Evolutionary conservation across 768 basidiomycete species (phyloP).

Genomic region (Hebeloma cylindrosporum): DNA sequence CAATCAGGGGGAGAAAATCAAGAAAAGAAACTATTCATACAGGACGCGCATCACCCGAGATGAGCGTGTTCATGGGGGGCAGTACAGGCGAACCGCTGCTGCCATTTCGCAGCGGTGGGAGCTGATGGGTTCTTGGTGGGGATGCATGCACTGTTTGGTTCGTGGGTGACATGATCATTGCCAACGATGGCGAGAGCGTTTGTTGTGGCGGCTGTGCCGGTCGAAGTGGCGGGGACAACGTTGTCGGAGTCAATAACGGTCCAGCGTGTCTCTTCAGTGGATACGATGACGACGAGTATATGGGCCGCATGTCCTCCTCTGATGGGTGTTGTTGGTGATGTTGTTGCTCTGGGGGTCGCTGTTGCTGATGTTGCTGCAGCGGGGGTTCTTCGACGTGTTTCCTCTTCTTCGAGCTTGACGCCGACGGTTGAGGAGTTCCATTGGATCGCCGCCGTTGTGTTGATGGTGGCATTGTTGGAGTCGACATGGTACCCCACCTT

Average conservation of each 20-base stretch:
- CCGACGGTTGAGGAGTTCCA: conserved; percentile 37
- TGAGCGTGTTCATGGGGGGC: conserved; percentile 25
- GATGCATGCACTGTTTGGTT: conserved; percentile 41
- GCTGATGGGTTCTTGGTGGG: conserved; percentile 33
- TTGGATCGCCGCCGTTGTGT: conserved; percentile 38
- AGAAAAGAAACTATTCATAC: background rate
- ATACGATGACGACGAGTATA: conserved; percentile 22
- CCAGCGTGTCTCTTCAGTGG: conserved; percentile 38
- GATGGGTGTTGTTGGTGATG: conserved; percentile 1
- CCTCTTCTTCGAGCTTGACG: conserved; percentile 41
- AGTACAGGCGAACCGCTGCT: conserved; percentile 23
- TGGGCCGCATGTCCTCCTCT: conserved; percentile 27
- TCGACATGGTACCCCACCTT: conserved; percentile 46
- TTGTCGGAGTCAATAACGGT: conserved; percentile 30
- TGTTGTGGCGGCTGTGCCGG: conserved; percentile 42
- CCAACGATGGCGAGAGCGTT: conserved; percentile 60
- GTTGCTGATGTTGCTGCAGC: conserved; percentile 25
- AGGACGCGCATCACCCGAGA: conserved; percentile 20
- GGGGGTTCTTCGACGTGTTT: conserved; percentile 43
- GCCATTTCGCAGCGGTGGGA: conserved; percentile 30
- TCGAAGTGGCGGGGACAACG: conserved; percentile 31
- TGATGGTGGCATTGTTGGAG: conserved; percentile 45
- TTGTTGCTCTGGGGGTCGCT: conserved; percentile 19
- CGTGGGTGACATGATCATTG: conserved; percentile 62
- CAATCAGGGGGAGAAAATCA: too few relatives aligned